Conservation (phyloP, 768 basidiomycete genomes). For the Kwoniella botswanensis region DNA sequence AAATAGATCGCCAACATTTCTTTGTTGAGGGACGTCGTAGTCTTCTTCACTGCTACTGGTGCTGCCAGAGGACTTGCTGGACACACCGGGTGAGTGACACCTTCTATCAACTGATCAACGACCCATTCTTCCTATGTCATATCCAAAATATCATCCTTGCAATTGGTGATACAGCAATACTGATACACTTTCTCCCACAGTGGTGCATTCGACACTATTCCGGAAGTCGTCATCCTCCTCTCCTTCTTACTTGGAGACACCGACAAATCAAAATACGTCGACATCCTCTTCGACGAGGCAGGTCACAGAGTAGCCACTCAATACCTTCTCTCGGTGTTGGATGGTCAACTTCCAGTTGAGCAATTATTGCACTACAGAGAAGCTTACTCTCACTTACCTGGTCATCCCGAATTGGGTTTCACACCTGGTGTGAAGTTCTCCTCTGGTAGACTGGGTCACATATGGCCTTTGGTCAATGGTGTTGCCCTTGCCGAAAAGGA, state of each 20-base stretch:
- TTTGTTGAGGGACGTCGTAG: slow-evolving; percentile 80
- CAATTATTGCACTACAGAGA: slow-evolving; percentile 84
- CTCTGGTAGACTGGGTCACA: slow-evolving; percentile 87
- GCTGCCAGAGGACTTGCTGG: slow-evolving; percentile 81
- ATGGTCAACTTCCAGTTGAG: slow-evolving; percentile 72
- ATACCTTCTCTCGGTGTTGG: slow-evolving; percentile 78
- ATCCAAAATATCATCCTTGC: neutral
- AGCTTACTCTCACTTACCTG: slow-evolving; percentile 83
- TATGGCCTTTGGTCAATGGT: slow-evolving; percentile 88
- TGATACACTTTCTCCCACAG: slow-evolving; percentile 29
- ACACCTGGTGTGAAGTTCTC: slow-evolving; percentile 94
- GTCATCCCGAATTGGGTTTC: slow-evolving; percentile 85
- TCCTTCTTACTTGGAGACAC: slow-evolving; percentile 70
- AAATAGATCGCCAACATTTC: slow-evolving; percentile 68
- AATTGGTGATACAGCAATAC: neutral
- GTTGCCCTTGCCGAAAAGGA: slow-evolving; percentile 77
- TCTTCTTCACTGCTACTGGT: slow-evolving; percentile 83
- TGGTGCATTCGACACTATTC: slow-evolving; percentile 70
- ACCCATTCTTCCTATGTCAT: neutral
- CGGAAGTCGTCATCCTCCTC: slow-evolving; percentile 80
- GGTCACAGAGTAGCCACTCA: slow-evolving; percentile 91
- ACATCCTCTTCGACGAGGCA: slow-evolving; percentile 57
- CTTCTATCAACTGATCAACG: neutral
- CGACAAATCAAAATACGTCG: slow-evolving; percentile 55
- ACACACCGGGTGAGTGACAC: slow-evolving; percentile 62